Conservation (phyloP, 23 red algal species). For the Agarophyton chilense region DNA sequence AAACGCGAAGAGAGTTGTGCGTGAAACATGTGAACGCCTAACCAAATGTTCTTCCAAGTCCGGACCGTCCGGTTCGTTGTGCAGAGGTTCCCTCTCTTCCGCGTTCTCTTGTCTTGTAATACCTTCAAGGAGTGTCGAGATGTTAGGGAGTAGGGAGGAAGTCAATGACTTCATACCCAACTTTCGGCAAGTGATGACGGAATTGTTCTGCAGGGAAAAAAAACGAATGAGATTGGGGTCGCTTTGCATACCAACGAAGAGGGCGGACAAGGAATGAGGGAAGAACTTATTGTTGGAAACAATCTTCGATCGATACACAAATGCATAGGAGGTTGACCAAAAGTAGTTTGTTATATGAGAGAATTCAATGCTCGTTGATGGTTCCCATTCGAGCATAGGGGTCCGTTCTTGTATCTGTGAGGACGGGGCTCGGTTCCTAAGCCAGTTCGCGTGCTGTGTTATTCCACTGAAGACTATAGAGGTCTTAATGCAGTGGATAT, state of each 20-base stretch:
- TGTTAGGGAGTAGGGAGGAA: background rate
- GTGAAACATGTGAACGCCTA: background rate
- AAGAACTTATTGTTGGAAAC: background rate
- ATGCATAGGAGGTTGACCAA: background rate
- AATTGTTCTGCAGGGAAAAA: background rate
- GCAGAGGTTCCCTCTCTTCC: background rate
- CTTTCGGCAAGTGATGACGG: background rate
- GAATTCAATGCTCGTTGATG: background rate
- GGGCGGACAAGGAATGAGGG: background rate
- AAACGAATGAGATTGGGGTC: background rate
- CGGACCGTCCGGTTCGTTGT: background rate
- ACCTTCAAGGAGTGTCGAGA: background rate
- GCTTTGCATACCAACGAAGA: slow-evolving; percentile 19
- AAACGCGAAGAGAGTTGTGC: background rate
- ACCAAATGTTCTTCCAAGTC: background rate
- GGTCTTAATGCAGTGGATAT: too few species aligned
- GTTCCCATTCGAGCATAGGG: slow-evolving; percentile 20
- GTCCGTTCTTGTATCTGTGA: background rate
- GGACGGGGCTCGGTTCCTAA: background rate
- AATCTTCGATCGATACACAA: slow-evolving; percentile 9
- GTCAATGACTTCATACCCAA: background rate
- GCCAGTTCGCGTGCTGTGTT: too few species aligned
- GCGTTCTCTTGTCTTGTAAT: background rate
- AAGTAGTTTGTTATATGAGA: background rate
- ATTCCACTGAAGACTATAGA: too few species aligned